Evolutionary conservation across 495 filamentous ascomycete genomes (phyloP).

Genomic region (Trypethelium eluteriae): DNA sequence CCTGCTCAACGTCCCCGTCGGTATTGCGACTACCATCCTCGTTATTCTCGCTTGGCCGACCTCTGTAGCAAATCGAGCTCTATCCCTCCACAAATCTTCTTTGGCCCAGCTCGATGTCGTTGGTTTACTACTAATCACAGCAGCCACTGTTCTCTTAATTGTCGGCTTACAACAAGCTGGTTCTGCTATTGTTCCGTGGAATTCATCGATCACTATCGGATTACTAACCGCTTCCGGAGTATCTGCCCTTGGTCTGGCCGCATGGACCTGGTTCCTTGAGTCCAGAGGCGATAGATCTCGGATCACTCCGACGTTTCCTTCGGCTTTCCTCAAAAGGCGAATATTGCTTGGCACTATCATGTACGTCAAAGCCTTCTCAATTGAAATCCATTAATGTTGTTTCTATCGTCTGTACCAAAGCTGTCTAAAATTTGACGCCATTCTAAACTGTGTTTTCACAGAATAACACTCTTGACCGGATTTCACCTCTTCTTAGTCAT

Average conservation of each 20-base stretch:
- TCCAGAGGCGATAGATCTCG: constrained; percentile 9
- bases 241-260: background rate
- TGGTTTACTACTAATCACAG: constrained; percentile 11
- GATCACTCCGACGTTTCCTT: constrained; percentile 8
- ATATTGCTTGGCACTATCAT: constrained; percentile 11
- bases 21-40: background rate
- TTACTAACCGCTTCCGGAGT: constrained; percentile 13
- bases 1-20: constrained; percentile 14
- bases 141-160: constrained; percentile 15
- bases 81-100: constrained; percentile 5
- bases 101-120: constrained; percentile 12
- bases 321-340: constrained; percentile 1
- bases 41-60: constrained; percentile 16
- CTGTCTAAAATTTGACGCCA: background rate
- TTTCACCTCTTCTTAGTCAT: constrained; percentile 17
- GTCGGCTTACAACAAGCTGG: constrained; percentile 15
- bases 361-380: constrained; percentile 7
- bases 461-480: constrained; percentile 15
- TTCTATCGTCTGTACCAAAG: background rate
- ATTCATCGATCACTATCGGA: constrained; percentile 14
- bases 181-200: constrained; percentile 14
- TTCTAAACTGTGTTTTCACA: constrained; percentile 9
- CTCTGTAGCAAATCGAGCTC: constrained; percentile 2
- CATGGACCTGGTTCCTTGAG: constrained; percentile 10
- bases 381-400: background rate